A percentile compares a stretch with the other conserved stretches of the same genome.
phyloP scores from a whole-genome alignment of 208 protist species.

The Phytomonas sp. region DNA sequence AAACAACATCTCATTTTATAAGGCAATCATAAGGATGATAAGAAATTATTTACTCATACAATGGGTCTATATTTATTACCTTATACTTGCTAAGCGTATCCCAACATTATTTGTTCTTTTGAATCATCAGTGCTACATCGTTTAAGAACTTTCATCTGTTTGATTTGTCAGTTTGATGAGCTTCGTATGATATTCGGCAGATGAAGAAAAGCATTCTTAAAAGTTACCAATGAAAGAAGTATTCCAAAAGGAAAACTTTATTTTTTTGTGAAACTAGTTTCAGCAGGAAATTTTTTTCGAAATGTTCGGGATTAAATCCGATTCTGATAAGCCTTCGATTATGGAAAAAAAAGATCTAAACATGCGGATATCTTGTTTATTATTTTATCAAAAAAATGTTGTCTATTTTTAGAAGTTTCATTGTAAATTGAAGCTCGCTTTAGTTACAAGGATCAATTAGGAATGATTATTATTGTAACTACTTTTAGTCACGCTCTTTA shows the following conservation, averaged over 20 bases:
- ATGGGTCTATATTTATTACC: neutral
- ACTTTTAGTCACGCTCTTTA: conserved; percentile 7
- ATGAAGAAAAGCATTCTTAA: neutral
- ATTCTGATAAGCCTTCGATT: neutral
- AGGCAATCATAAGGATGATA: neutral
- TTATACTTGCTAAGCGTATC: neutral
- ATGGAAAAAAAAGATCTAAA: neutral
- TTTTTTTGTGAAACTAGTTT: neutral
- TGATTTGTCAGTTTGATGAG: neutral
- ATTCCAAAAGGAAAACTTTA: neutral
- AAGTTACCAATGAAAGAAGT: neutral
- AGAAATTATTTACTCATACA: neutral
- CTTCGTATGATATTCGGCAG: neutral
- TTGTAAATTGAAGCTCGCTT: conserved; percentile 4
- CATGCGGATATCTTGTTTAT: neutral
- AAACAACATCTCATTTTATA: neutral
- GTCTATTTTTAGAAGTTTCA: neutral
- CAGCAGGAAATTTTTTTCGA: neutral
- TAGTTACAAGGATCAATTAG: neutral
- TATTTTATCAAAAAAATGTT: neutral
- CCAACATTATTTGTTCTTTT: neutral
- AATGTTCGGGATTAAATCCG: neutral
- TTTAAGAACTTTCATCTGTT: neutral
- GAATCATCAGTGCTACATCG: neutral
- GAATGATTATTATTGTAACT: neutral